A percentile compares a stretch with the other conserved stretches of the same genome.
These are phyloP conservation scores for Vitis amurensis DNA, from an alignment of 164 flowering plant genomes.

Conservation along the genomic window DNA sequence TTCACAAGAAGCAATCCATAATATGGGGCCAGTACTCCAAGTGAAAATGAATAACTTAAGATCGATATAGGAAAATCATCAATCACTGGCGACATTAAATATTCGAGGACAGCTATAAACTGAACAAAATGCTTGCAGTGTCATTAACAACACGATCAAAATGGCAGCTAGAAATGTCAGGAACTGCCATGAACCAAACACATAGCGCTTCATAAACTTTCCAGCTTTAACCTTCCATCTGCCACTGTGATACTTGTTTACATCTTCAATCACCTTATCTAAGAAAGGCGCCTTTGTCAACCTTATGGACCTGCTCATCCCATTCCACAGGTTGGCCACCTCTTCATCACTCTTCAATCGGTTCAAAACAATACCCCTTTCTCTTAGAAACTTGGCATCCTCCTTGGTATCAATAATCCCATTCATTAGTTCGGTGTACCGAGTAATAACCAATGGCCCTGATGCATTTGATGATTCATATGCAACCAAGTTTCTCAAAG, in stretches of 20 bases:
- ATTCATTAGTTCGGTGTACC: conserved; percentile 11
- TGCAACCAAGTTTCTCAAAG: conserved; percentile 14
- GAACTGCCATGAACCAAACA: conserved; percentile 23
- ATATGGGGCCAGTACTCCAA: too few relatives aligned
- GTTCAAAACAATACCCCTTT: conserved; percentile 5
- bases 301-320: conserved; percentile 6
- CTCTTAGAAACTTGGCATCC: conserved; percentile 9
- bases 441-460: conserved; percentile 1
- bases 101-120: conserved; percentile 1
- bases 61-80: too few relatives aligned
- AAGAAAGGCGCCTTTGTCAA: conserved; percentile 1
- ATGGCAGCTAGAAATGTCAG: conserved; percentile 22
- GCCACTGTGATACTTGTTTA: conserved; percentile 5
- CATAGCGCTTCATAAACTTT: conserved; percentile 18
- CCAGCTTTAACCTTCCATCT: conserved; percentile 17
- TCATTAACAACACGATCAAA: conserved; percentile 16
- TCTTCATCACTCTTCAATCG: conserved; percentile 2
- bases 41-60: too few relatives aligned
- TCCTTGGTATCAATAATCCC: conserved; percentile 9
- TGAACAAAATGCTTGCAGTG: conserved; percentile 16
- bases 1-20: too few relatives aligned
- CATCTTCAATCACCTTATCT: conserved; percentile 1
- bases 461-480: conserved; percentile 7
- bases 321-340: conserved; percentile 7
- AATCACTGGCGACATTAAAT: too few relatives aligned